Conservation (phyloP, 495 filamentous ascomycete species). For the Pseudoneurospora amorphoporcata region DNA sequence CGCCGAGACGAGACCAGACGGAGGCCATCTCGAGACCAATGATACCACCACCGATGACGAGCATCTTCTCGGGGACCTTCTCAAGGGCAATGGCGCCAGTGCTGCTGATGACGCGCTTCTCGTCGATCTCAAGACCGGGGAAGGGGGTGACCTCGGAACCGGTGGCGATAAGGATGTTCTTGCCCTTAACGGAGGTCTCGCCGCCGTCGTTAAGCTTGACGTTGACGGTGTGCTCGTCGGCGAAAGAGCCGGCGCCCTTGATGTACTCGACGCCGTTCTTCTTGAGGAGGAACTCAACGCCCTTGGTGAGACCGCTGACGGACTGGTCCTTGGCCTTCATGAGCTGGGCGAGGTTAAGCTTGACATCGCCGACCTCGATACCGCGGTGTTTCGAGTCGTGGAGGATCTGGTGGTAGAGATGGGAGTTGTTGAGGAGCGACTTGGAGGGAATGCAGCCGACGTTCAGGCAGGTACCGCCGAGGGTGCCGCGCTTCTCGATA, state of each 20-base stretch:
- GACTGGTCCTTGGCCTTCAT: slow-evolving; percentile 97
- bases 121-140: slow-evolving; percentile 89
- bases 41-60: slow-evolving; percentile 96
- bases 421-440: slow-evolving; percentile 98
- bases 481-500: slow-evolving; percentile 93
- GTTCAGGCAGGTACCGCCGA: slow-evolving; percentile 96
- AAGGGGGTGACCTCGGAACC: slow-evolving; percentile 92
- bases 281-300: slow-evolving; percentile 95
- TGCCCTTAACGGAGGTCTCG: slow-evolving; percentile 68
- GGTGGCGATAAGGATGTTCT: slow-evolving; percentile 97
- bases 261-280: slow-evolving; percentile 97
- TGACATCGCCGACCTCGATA: slow-evolving; percentile 88
- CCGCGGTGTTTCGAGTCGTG: slow-evolving; percentile 96
- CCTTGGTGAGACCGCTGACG: slow-evolving; percentile 84
- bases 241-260: slow-evolving; percentile 81
- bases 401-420: slow-evolving; percentile 93
- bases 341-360: slow-evolving; percentile 87
- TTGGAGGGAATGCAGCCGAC: slow-evolving; percentile 99
- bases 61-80: slow-evolving; percentile 92
- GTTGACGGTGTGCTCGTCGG: slow-evolving; percentile 83
- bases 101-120: slow-evolving; percentile 93
- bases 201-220: slow-evolving; percentile 85
- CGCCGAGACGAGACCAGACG: slow-evolving; percentile 87
- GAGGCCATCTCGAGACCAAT: slow-evolving; percentile 99
- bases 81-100: slow-evolving; percentile 84